phyloP scores from a whole-genome alignment of 129 eudicot species.

The Centella asiatica region DNA sequence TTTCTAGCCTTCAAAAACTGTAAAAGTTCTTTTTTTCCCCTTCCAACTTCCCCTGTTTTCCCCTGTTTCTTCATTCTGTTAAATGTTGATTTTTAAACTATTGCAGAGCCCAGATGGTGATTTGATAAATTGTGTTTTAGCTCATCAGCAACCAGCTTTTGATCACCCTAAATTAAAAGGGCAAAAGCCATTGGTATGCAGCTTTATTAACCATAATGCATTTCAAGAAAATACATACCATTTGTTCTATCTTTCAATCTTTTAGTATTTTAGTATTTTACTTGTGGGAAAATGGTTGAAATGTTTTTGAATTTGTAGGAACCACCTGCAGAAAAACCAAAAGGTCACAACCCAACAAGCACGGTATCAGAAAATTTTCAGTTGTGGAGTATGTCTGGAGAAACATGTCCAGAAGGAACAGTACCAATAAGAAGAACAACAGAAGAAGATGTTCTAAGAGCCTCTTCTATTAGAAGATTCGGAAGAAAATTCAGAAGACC shows the following conservation, averaged over 20 bases:
- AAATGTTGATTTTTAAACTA: neutral
- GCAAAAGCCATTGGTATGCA: slow-evolving; percentile 63
- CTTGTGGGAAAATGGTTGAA: too few species aligned
- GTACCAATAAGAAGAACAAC: slow-evolving; percentile 84
- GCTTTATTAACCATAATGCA: neutral
- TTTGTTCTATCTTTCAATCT: neutral
- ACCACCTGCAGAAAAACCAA: slow-evolving; percentile 73
- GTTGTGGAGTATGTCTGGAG: slow-evolving; percentile 70
- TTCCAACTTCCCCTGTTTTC: neutral
- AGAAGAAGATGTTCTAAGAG: slow-evolving; percentile 66
- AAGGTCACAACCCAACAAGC: slow-evolving; percentile 30
- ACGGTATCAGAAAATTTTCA: slow-evolving; percentile 40
- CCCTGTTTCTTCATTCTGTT: neutral
- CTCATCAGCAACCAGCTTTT: slow-evolving; percentile 89
- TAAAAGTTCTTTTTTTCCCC: neutral
- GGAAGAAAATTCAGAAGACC: slow-evolving; percentile 55
- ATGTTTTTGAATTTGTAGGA: slow-evolving; percentile 34
- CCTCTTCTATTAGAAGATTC: slow-evolving; percentile 46
- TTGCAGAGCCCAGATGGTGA: slow-evolving; percentile 94
- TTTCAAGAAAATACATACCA: neutral
- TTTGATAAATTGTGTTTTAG: slow-evolving; percentile 68
- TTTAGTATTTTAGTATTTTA: too few species aligned
- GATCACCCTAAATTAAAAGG: slow-evolving; percentile 86
- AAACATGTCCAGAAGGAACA: slow-evolving; percentile 82
- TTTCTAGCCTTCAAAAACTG: neutral